Percentiles rank a stretch among this genome's conserved stretches.
Conservation (phyloP, 164 flowering plant species). For the Piper longum region DNA sequence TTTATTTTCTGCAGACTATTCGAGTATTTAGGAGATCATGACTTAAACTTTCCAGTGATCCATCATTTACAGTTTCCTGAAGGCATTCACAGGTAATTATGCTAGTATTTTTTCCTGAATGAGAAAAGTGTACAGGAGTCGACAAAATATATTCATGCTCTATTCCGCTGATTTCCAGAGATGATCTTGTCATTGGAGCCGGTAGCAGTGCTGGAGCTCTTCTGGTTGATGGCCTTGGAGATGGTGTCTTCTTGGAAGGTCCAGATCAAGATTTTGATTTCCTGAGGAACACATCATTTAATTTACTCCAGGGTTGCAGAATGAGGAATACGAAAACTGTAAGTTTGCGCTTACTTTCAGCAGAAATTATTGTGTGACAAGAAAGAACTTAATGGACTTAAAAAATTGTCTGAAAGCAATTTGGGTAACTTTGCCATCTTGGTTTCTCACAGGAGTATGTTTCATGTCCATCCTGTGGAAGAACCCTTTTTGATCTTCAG, state of each 20-base stretch:
- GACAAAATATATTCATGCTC: neutral
- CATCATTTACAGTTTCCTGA: conserved; percentile 77
- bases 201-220: conserved; percentile 86
- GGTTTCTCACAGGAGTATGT: conserved; percentile 69
- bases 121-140: neutral
- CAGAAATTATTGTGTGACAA: neutral
- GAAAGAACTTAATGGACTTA: neutral
- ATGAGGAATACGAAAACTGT: conserved; percentile 98
- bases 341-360: conserved; percentile 1
- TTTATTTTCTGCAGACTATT: conserved; percentile 47
- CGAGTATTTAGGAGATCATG: conserved; percentile 60
- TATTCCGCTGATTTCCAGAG: conserved; percentile 29
- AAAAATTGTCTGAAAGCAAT: neutral
- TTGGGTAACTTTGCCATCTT: conserved; percentile 1
- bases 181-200: conserved; percentile 84
- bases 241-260: conserved; percentile 79
- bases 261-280: conserved; percentile 83
- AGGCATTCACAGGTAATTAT: conserved; percentile 53
- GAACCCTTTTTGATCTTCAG: conserved; percentile 93
- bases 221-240: conserved; percentile 95
- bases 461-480: conserved; percentile 97
- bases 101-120: neutral
- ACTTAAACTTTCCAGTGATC: conserved; percentile 67
- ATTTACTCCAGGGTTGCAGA: conserved; percentile 95
- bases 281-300: conserved; percentile 81